phyloP scores from a whole-genome alignment of 345 rosid species.

The Rubroshorea leprosula region DNA sequence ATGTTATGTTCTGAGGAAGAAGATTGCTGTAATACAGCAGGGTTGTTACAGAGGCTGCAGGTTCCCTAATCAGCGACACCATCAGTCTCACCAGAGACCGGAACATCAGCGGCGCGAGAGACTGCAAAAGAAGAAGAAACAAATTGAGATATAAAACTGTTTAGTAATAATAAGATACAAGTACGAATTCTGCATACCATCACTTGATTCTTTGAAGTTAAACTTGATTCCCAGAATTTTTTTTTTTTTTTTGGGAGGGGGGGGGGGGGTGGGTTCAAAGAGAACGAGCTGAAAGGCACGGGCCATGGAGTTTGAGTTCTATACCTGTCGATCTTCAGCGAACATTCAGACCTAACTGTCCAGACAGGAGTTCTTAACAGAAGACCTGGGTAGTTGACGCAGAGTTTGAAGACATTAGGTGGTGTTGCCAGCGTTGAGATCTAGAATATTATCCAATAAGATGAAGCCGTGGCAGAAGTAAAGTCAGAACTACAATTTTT shows the following conservation, averaged over 20 bases:
- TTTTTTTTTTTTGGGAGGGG: too few species aligned
- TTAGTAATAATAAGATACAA: background rate
- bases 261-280: background rate
- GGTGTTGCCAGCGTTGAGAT: background rate
- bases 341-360: constrained; percentile 39
- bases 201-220: background rate
- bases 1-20: constrained; percentile 34
- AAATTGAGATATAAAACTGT: background rate
- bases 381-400: background rate
- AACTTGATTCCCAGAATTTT: background rate
- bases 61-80: constrained; percentile 25
- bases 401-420: background rate
- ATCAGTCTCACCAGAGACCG: constrained; percentile 35
- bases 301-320: background rate
- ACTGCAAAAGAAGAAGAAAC: constrained; percentile 20
- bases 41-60: constrained; percentile 37
- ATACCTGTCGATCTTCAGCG: constrained; percentile 23
- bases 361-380: background rate
- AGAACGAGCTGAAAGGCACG: background rate
- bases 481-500: background rate
- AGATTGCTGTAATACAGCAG: constrained; percentile 41
- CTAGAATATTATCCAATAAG: background rate
- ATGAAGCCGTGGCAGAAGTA: background rate
- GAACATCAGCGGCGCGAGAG: constrained; percentile 36
- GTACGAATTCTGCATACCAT: constrained; percentile 1